Percentiles rank a stretch among this genome's conserved stretches.
These are phyloP conservation scores for Tetrapisispora phaffii DNA, from an alignment of 805 yeast genomes.

Conservation along the genomic window DNA sequence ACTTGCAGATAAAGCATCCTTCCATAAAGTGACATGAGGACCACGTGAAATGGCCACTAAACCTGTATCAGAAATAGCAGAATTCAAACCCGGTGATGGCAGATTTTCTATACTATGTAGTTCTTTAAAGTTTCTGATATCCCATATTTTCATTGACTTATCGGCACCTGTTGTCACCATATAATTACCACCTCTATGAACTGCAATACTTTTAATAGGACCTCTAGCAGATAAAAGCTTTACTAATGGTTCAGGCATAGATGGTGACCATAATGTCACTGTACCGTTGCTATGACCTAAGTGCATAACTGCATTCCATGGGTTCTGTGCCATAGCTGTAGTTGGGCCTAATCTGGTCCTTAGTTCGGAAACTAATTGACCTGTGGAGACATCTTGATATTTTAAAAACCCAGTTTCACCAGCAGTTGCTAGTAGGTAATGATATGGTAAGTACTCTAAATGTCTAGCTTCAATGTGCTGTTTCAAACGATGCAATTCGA, in stretches of 20 bases:
- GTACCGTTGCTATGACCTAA: slow-evolving; percentile 90
- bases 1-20: slow-evolving; percentile 52
- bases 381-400: slow-evolving; percentile 94
- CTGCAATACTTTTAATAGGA: slow-evolving; percentile 73
- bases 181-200: slow-evolving; percentile 85
- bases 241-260: slow-evolving; percentile 73
- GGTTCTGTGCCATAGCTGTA: slow-evolving; percentile 77
- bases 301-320: slow-evolving; percentile 92
- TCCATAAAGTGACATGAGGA: slow-evolving; percentile 91
- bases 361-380: slow-evolving; percentile 70
- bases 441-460: slow-evolving; percentile 86
- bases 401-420: slow-evolving; percentile 84
- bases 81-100: slow-evolving; percentile 78
- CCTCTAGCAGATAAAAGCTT: slow-evolving; percentile 77
- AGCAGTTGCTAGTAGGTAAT: slow-evolving; percentile 74
- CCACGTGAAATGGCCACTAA: slow-evolving; percentile 89
- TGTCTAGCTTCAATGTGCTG: slow-evolving; percentile 80
- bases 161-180: slow-evolving; percentile 93
- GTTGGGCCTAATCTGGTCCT: slow-evolving; percentile 89
- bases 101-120: slow-evolving; percentile 48
- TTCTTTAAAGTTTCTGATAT: slow-evolving; percentile 72
- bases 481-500: slow-evolving; percentile 82
- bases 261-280: slow-evolving; percentile 89
- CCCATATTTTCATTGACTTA: slow-evolving; percentile 82
- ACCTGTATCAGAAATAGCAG: slow-evolving; percentile 81